Conservation (phyloP, 176 grass and related monocot genomes). For the Oryza coarctata region DNA sequence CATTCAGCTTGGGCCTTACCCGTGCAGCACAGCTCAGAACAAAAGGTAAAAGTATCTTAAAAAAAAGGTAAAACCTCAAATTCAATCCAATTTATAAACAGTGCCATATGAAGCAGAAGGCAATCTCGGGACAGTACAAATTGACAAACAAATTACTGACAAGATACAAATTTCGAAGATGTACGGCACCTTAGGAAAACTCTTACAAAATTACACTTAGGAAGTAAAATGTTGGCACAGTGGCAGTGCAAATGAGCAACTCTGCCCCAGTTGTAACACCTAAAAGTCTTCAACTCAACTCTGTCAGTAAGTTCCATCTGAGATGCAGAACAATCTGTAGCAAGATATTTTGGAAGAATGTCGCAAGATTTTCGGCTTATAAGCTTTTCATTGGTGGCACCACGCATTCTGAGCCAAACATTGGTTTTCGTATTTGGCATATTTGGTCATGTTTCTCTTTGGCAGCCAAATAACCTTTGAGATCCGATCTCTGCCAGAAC, state of each 20-base stretch:
- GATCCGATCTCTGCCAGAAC: not conserved
- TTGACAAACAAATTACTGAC: not conserved
- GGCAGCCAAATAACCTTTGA: not conserved
- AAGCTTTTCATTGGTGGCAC: not conserved
- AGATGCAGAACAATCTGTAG: not conserved
- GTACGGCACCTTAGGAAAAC: not conserved
- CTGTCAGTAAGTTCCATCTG: not conserved
- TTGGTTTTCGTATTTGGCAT: not conserved
- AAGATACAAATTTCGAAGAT: not conserved
- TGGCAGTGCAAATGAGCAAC: not conserved
- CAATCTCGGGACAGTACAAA: not conserved
- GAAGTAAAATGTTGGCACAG: not conserved
- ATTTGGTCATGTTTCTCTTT: not conserved
- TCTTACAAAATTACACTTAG: not conserved
- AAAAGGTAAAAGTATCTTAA: too few relatives aligned
- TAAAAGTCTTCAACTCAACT: not conserved
- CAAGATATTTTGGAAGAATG: not conserved
- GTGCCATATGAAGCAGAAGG: not conserved
- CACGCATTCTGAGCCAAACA: not conserved
- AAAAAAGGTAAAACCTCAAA: not conserved
- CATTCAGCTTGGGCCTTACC: not conserved
- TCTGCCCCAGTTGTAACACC: not conserved
- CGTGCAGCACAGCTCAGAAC: not conserved
- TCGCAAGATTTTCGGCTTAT: not conserved
- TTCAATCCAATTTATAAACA: not conserved